Percentiles rank a stretch among this genome's conserved stretches.
phyloP scores from a whole-genome alignment of 257 asterid species.

The Solanum tarijense region DNA sequence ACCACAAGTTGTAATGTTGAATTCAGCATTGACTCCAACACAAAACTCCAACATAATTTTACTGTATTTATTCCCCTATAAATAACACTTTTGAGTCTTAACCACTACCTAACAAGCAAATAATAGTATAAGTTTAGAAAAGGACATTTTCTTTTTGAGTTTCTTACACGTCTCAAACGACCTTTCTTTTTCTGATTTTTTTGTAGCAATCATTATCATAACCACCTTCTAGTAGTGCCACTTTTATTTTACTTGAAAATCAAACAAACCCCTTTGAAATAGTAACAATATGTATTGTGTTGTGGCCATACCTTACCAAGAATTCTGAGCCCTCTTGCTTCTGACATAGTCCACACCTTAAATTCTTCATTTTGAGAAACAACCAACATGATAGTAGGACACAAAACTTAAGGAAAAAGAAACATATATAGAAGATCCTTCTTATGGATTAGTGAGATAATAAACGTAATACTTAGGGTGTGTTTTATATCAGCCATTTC shows the following conservation, averaged over 20 bases:
- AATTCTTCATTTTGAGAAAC: not conserved
- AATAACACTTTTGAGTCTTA: not conserved
- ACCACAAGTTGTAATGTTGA: not conserved
- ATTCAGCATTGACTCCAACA: not conserved
- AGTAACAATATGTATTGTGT: not conserved
- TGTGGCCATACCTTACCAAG: not conserved
- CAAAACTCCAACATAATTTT: not conserved
- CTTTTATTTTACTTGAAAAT: conserved; percentile 2
- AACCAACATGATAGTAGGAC: not conserved
- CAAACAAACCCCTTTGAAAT: not conserved
- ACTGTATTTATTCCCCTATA: not conserved
- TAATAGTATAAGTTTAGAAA: not conserved
- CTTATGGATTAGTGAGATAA: not conserved
- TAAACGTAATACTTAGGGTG: not conserved
- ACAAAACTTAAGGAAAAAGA: not conserved
- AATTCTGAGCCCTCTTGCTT: conserved; percentile 1
- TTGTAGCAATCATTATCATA: not conserved
- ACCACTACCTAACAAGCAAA: not conserved
- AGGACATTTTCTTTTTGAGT: not conserved
- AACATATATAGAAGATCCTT: not conserved
- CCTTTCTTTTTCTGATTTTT: not conserved
- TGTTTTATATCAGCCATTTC: not conserved
- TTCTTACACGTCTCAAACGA: not conserved
- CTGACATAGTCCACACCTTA: conserved; percentile 6
- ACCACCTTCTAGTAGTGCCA: not conserved